These are phyloP conservation scores for Botrytis elliptica DNA, from an alignment of 2,329 filamentous ascomycete genomes.

Conservation along the genomic window DNA sequence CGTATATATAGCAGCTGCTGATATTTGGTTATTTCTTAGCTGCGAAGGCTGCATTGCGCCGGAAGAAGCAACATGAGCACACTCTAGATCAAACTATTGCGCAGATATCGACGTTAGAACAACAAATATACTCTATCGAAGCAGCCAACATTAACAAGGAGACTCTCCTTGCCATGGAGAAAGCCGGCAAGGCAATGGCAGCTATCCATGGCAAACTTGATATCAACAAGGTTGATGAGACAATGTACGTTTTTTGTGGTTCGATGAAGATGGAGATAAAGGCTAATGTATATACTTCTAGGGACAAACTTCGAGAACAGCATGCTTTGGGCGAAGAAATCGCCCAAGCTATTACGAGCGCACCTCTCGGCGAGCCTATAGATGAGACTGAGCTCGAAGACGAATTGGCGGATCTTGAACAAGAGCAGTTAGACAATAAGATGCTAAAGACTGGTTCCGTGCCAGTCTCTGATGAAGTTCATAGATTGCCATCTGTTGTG, in stretches of 20 bases:
- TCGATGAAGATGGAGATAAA: conserved; percentile 5
- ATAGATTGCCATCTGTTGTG: conserved; percentile 71
- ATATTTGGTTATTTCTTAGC: conserved; percentile 50
- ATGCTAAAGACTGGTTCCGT: conserved; percentile 88
- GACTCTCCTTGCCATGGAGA: conserved; percentile 91
- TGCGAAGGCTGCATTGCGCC: conserved; percentile 83
- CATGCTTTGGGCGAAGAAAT: conserved; percentile 94
- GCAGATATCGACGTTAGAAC: conserved; percentile 89
- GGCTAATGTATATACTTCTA: conserved; percentile 45
- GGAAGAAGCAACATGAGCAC: conserved; percentile 93
- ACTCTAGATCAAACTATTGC: conserved; percentile 85
- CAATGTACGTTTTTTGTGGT: conserved; percentile 67
- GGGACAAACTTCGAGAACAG: conserved; percentile 88
- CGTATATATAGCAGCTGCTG: conserved; percentile 3
- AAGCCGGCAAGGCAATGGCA: conserved; percentile 86
- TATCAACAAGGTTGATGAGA: conserved; percentile 90
- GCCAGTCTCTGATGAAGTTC: conserved; percentile 75
- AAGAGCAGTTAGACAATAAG: conserved; percentile 88
- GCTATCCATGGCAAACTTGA: conserved; percentile 87
- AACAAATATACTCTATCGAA: conserved; percentile 95
- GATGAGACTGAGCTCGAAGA: conserved; percentile 86
- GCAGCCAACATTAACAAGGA: conserved; percentile 98
- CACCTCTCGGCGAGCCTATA: conserved; percentile 63
- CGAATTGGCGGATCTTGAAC: conserved; percentile 82
- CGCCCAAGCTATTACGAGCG: conserved; percentile 75